Conservation (phyloP, 2,329 filamentous ascomycete genomes). For the Sclerotinia borealis region DNA sequence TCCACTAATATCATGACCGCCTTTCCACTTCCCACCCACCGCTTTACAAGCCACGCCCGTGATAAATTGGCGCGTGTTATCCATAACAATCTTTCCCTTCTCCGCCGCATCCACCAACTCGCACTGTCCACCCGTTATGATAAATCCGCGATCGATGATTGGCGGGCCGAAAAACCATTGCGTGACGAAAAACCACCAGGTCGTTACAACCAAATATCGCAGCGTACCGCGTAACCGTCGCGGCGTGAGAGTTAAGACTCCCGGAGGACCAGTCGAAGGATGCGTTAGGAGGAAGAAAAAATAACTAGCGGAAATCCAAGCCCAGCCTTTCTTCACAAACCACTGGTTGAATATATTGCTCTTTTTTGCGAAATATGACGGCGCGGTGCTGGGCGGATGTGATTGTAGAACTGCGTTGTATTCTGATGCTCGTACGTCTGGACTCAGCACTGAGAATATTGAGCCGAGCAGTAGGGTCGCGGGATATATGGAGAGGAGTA, state of each 20-base stretch:
- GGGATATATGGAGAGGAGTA: constrained; percentile 68
- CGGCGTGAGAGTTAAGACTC: constrained; percentile 36
- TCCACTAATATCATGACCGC: constrained; percentile 94
- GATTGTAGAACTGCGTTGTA: constrained; percentile 60
- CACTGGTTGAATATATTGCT: constrained; percentile 85
- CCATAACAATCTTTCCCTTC: constrained; percentile 41
- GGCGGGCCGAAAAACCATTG: constrained; percentile 96
- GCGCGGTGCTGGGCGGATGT: constrained; percentile 54
- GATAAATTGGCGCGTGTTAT: constrained; percentile 46
- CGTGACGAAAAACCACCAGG: constrained; percentile 78
- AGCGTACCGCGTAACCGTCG: constrained; percentile 52
- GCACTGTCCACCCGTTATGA: constrained; percentile 82
- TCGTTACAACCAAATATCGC: constrained; percentile 67
- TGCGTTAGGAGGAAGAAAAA: constrained; percentile 63
- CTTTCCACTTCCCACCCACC: constrained; percentile 76
- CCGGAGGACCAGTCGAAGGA: constrained; percentile 45
- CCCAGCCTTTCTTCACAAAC: constrained; percentile 95
- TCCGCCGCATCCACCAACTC: constrained; percentile 49
- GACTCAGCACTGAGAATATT: constrained; percentile 72
- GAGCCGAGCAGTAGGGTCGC: constrained; percentile 73
- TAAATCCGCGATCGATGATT: constrained; percentile 83
- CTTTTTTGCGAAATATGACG: constrained; percentile 90
- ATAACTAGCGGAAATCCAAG: constrained; percentile 78
- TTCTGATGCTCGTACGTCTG: constrained; percentile 55
- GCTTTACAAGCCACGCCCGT: constrained; percentile 77